Evolutionary conservation across 1,284 basidiomycete genomes (phyloP), one percentile per base, ranked within the genome.

Genomic region (Ustilago cynodontis): DNA sequence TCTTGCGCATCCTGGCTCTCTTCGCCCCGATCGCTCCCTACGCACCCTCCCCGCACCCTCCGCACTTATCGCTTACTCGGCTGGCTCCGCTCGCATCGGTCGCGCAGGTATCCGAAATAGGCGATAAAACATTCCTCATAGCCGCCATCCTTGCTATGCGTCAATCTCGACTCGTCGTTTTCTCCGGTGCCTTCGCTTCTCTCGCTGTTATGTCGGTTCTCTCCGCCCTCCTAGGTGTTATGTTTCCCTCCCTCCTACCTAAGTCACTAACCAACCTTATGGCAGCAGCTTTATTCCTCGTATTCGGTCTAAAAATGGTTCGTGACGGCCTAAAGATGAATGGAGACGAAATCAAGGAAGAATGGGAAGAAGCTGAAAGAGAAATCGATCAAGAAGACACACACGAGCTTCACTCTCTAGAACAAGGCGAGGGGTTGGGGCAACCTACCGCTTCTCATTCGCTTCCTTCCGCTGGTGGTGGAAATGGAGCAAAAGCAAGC

Each of bases 41-140:
- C 31, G n/a, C n/a, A n/a, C n/a, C n/a, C n/a, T n/a, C n/a, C n/a
- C n/a, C n/a, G n/a, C n/a, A n/a, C n/a, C n/a, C n/a, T n/a, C n/a
- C n/a, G n/a, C n/a, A n/a, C n/a, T n/a, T n/a, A n/a, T n/a, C n/a
- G n/a, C n/a, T n/a, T n/a, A n/a, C n/a, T n/a, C n/a, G n/a, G n/a
- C n/a, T n/a, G n/a, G n/a, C n/a, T n/a, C n/a, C n/a, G n/a, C n/a
- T n/a, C n/a, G n/a, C n/a, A 33, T 33, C 31, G 6, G 6, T 33
- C 31, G 31, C 31, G 5, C 59, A 82, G 81, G 84, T 88, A 39
- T 87, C 86, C 16, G 87, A 88, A 71, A 86, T 88, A 75, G 95
- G 96, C 52, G 97, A 99, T 91, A 98, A 98, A 87, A 99, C 96
- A 0, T 99, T 99, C 86, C 91, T 99, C 69, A 98, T 98, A 53